Conservation (phyloP, 768 basidiomycete genomes). For the Mycena maculata region DNA sequence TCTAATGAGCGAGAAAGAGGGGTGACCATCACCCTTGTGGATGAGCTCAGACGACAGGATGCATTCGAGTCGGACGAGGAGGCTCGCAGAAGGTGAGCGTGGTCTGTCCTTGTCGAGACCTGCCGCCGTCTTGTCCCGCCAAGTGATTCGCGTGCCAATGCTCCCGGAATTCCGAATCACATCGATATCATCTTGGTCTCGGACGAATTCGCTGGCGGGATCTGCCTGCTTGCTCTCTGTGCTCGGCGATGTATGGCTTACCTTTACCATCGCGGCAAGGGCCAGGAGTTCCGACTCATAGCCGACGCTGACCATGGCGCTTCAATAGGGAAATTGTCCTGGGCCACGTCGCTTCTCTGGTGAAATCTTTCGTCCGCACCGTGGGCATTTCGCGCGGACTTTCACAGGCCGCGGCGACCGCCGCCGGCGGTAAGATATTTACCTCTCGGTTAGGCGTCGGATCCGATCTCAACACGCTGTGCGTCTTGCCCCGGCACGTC, state of each 20-base stretch:
- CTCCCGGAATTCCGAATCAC: conserved; percentile 13
- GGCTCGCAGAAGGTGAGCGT: conserved; percentile 82
- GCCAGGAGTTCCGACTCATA: conserved; percentile 18
- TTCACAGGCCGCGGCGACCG: conserved; percentile 87
- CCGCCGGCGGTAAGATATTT: conserved; percentile 98
- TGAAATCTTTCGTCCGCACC: conserved; percentile 92
- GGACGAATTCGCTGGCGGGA: conserved; percentile 10
- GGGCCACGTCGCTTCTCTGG: conserved; percentile 87
- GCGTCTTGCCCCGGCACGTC: conserved; percentile 97
- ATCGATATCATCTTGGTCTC: conserved; percentile 16
- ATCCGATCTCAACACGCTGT: conserved; percentile 97
- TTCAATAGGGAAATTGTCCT: conserved; percentile 88
- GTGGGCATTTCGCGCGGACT: conserved; percentile 84
- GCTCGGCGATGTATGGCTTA: too few relatives aligned
- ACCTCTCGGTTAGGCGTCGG: conserved; percentile 98
- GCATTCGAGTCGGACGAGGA: conserved; percentile 93
- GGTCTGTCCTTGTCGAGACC: not conserved
- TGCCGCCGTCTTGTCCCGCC: conserved; percentile 10
- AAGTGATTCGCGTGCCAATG: conserved; percentile 19
- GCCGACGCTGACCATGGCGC: conserved; percentile 28
- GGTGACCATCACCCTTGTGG: conserved; percentile 87
- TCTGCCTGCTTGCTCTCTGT: conserved; percentile 11
- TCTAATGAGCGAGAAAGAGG: conserved; percentile 87
- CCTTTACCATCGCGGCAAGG: too few relatives aligned
- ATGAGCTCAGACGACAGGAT: conserved; percentile 86